Evolutionary conservation across 176 grass and related monocot genomes (phyloP).

Genomic region (Rhipidocladum racemiflorum): DNA sequence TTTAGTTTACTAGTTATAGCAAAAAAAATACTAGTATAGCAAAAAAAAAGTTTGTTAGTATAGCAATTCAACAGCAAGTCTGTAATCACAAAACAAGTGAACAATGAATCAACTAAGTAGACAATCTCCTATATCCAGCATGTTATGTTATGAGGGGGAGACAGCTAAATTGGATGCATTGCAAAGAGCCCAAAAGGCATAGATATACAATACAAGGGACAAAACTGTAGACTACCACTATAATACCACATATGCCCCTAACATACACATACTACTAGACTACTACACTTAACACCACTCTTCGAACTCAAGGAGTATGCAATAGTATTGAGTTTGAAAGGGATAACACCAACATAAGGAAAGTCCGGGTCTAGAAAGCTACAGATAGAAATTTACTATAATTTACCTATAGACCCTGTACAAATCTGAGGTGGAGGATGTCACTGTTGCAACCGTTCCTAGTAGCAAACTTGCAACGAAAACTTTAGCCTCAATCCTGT

Average conservation of each 20-base stretch:
- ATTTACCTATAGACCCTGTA: not conserved
- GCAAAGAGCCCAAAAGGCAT: not conserved
- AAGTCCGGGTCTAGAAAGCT: not conserved
- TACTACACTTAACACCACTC: not conserved
- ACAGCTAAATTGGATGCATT: not conserved
- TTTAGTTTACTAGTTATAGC: constrained; percentile 2
- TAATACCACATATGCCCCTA: not conserved
- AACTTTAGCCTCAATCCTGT: too few species aligned
- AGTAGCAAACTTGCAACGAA: too few species aligned
- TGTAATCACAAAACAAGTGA: not conserved
- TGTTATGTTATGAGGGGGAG: not conserved
- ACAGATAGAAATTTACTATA: not conserved
- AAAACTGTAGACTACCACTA: not conserved
- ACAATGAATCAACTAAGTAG: not conserved
- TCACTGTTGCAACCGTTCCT: not conserved
- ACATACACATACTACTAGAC: not conserved
- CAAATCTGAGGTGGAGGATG: not conserved
- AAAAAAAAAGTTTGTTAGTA: not conserved
- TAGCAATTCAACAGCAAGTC: not conserved
- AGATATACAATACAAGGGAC: not conserved
- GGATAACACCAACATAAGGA: not conserved
- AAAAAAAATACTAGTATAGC: not conserved
- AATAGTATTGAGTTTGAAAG: not conserved
- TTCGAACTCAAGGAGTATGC: not conserved
- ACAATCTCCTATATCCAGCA: not conserved